phyloP scores from a whole-genome alignment of 306 rosid genomes.

The Cyamopsis tetragonoloba region DNA sequence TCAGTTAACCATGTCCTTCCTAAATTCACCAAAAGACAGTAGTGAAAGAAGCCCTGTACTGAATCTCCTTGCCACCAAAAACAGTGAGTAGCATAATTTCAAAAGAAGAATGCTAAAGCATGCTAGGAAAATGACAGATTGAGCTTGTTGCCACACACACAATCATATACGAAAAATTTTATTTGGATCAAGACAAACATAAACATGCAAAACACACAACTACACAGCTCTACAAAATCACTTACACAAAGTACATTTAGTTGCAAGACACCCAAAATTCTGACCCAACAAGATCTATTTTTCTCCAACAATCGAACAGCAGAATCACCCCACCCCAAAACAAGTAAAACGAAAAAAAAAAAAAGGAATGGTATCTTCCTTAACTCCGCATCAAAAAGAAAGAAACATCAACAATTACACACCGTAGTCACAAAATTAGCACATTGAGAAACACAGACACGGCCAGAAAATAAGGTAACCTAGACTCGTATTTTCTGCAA shows the following conservation, averaged over 20 bases:
- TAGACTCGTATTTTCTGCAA: background rate
- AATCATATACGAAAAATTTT: background rate
- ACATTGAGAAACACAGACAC: no score
- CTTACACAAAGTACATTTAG: background rate
- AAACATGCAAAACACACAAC: constrained; percentile 2
- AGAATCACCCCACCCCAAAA: background rate
- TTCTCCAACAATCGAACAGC: background rate
- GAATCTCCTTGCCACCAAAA: background rate
- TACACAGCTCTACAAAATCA: background rate
- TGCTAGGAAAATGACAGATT: background rate
- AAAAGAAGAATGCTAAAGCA: background rate
- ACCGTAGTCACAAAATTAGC: no score
- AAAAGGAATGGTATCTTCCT: background rate
- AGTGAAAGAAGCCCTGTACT: background rate
- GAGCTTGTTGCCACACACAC: background rate
- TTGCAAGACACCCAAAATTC: background rate
- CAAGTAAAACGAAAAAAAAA: background rate
- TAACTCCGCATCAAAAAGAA: background rate
- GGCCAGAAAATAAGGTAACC: no score
- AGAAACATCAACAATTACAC: background rate
- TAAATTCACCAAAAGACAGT: background rate
- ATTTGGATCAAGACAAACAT: background rate
- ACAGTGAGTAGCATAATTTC: background rate
- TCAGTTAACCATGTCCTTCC: background rate
- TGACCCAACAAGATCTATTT: background rate